Evolutionary conservation across 2,329 filamentous ascomycete genomes (phyloP), one percentile per base, ranked within the genome.

Genomic region (Phoma sp.): DNA sequence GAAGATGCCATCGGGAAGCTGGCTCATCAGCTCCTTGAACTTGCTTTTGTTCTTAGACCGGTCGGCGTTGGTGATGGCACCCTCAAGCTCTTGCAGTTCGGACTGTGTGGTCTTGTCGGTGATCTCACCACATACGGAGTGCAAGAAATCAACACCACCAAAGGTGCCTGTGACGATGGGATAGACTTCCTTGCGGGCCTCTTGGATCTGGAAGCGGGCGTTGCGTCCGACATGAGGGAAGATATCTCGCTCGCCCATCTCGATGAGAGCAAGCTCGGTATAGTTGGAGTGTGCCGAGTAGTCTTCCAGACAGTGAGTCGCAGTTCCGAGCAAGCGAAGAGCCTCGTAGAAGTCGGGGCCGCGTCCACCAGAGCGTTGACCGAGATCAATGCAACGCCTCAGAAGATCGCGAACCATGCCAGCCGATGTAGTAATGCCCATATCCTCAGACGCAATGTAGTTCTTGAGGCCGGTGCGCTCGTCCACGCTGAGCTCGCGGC

Each of bases 271-370:
- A 54, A 97, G 84, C 74, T 97, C 93, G 11, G 83, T 86, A 77
- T 96, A 97, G 80, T 97, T 97, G 73, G 91, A 96, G 77, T 97
- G 93, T 13, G 93, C 93, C 48, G 92, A 88, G 78, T 88, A 98
- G 72, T 97, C 93, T 85, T 71, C 93, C 23, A 97, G 78, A 71
- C 92, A 96, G 78, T 98, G 93, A 51, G 92, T 84, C 32, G 89
- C 93, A 54, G 92, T 96, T 53, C 93, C 93, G 59, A 97, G 79
- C 14, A 96, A 82, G 48, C 93, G 87, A 42, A 97, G 84, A 50
- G 92, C 89, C 77, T 97, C 93, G 71, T 95, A 87, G 27, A 96
- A 83, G 68, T 96, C 92, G n/a, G 82, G 83, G 70, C 91, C 86
- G 65, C 88, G 84, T 51, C 85, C 79, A 60, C 80, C 85, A 74